Evolutionary conservation across 441 rosid species (phyloP).

Genomic region (Euphorbia celastroides): DNA sequence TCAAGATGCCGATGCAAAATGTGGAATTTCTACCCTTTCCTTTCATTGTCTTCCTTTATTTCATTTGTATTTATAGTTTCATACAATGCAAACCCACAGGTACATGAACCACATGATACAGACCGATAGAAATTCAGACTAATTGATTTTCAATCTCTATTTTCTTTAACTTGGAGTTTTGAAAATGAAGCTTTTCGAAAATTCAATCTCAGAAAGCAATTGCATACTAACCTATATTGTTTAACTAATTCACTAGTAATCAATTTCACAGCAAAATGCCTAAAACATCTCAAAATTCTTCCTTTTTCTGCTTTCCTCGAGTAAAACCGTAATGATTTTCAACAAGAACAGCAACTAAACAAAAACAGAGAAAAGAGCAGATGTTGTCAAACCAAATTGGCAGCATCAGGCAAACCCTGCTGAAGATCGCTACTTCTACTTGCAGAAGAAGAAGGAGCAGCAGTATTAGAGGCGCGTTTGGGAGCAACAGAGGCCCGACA

Average conservation of each 20-base stretch:
- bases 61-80: too few relatives aligned
- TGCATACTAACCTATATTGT: too few relatives aligned
- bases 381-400: slow-evolving; percentile 47
- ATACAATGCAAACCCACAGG: not conserved
- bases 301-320: not conserved
- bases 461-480: slow-evolving; percentile 22
- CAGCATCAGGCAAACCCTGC: slow-evolving; percentile 72
- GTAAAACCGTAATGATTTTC: not conserved
- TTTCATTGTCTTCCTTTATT: not conserved
- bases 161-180: too few relatives aligned
- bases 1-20: not conserved
- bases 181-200: not conserved
- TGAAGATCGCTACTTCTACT: slow-evolving; percentile 45
- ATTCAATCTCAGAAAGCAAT: not conserved
- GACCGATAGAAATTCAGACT: not conserved
- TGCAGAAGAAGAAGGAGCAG: slow-evolving; percentile 10
- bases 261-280: not conserved
- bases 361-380: not conserved
- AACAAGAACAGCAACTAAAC: not conserved
- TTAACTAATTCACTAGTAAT: not conserved
- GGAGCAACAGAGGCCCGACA: slow-evolving; percentile 61
- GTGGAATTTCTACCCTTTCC: not conserved
- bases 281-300: not conserved
- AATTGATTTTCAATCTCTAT: too few relatives aligned
- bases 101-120: not conserved